Evolutionary conservation across 805 yeast genomes (phyloP), one percentile per base, ranked within the genome.

Genomic region (Jamesozyma lodderae): DNA sequence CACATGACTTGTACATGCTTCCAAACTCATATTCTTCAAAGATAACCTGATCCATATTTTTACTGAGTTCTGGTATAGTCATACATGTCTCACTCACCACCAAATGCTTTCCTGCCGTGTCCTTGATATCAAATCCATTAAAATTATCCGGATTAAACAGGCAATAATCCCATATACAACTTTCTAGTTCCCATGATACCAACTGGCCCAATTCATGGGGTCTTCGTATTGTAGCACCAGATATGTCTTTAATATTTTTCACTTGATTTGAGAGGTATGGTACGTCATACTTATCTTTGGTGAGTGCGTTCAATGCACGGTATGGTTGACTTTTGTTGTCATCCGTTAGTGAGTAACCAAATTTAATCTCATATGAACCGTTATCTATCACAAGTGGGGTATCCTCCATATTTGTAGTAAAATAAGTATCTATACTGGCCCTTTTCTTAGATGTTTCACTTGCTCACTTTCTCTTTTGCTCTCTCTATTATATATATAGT

Each of bases 11-110:
- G 45, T 78, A 81, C 42, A 83, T 71, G 23, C 76, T 72, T 11
- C 69, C 69, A 52, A 92, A 82, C 3, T 85, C 94, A 53, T 80
- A 92, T 53, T 92, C 97, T 59, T 92, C 99, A 63, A 94, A 90
- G 0, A 92, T 72, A 0, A 92, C 81, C 61, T 87, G 95, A 57
- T 92, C 97, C 13, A 85, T 81, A 57, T 82, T 82, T 48, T 77
- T 77, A 26, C 94, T 82, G 23, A 90, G 67, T 37, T 77, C 80
- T 2, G 95, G 92, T 23, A 90, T 63, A 36, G 86, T 81, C 53
- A 81, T 77, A 18, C 94, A 90, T 4, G 85, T 67, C 51, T 92
- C 96, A 2, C 88, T 78, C 35, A 84, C 68, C 0, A 87, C 67
- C 30, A 92, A 64, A 40, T 81, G 76, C 2, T 74, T 63, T 1